Evolutionary conservation across 495 filamentous ascomycete genomes (phyloP).

Genomic region (Wilcoxina mikolae): DNA sequence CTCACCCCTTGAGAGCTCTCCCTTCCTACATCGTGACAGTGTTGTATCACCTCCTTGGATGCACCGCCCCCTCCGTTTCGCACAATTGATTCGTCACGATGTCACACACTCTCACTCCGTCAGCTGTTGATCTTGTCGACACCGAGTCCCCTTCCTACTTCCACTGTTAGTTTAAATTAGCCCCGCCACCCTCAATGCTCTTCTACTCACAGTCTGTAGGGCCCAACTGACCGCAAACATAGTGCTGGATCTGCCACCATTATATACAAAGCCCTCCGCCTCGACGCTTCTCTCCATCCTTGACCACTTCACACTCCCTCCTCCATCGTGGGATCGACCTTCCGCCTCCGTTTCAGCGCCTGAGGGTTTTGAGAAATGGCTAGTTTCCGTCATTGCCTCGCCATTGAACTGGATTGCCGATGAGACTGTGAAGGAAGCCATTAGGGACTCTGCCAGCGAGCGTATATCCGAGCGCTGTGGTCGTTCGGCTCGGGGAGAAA

Average conservation of each 20-base stretch:
- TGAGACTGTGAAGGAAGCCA: slow-evolving; percentile 52
- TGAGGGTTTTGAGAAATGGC: slow-evolving; percentile 22
- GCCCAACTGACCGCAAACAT: no score
- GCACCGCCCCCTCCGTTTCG: no score
- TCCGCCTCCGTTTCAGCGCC: not conserved
- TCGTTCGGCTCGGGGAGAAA: slow-evolving; percentile 60
- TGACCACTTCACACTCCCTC: slow-evolving; percentile 27
- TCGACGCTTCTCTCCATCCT: slow-evolving; percentile 30
- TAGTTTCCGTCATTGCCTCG: slow-evolving; percentile 64
- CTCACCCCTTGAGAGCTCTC: no score
- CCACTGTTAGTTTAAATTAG: no score
- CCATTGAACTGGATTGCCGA: slow-evolving; percentile 57
- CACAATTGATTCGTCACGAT: no score
- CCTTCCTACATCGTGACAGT: no score
- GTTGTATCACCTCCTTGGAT: no score
- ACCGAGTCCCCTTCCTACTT: no score
- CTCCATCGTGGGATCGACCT: slow-evolving; percentile 33
- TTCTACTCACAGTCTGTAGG: no score
- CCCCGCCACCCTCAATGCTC: no score
- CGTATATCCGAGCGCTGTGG: slow-evolving; percentile 75
- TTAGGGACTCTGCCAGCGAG: slow-evolving; percentile 67
- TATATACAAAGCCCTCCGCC: slow-evolving; percentile 34
- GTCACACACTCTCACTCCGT: no score
- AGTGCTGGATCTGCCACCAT: slow-evolving; percentile 38
- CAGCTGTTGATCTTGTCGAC: no score